phyloP scores from a whole-genome alignment of 306 rosid species.

The Potentilla sterilis region DNA sequence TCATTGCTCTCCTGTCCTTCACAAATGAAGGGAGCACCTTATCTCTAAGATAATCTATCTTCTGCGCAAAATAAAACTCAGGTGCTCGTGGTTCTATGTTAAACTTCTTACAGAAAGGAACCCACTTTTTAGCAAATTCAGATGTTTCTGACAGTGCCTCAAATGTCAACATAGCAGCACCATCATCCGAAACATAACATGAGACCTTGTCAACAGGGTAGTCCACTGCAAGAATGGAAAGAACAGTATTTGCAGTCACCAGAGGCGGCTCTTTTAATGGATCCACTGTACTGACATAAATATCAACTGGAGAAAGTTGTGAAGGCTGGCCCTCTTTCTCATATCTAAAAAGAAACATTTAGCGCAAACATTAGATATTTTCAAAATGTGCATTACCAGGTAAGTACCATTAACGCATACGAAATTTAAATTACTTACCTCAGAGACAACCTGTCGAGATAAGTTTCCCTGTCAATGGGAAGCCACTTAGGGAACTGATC shows the following conservation, averaged over 20 bases:
- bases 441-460: constrained; percentile 53
- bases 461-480: constrained; percentile 62
- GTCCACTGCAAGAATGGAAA: constrained; percentile 65
- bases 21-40: constrained; percentile 56
- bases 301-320: constrained; percentile 48
- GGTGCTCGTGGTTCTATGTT: constrained; percentile 75
- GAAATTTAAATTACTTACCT: constrained; percentile 38
- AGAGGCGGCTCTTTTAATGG: constrained; percentile 60
- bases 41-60: constrained; percentile 53
- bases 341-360: constrained; percentile 38
- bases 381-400: neutral
- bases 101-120: constrained; percentile 68
- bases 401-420: neutral
- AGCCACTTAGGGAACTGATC: constrained; percentile 67
- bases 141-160: constrained; percentile 63
- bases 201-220: constrained; percentile 66
- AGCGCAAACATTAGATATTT: neutral
- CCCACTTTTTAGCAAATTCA: constrained; percentile 75
- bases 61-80: constrained; percentile 57
- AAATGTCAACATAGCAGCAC: constrained; percentile 66
- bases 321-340: constrained; percentile 62
- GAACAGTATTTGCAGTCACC: constrained; percentile 69
- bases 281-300: constrained; percentile 61
- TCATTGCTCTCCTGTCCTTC: constrained; percentile 74
- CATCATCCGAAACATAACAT: constrained; percentile 75